Base-by-base conservation (phyloP, 257 asterid species). In the Rehmannia glutinosa region DNA sequence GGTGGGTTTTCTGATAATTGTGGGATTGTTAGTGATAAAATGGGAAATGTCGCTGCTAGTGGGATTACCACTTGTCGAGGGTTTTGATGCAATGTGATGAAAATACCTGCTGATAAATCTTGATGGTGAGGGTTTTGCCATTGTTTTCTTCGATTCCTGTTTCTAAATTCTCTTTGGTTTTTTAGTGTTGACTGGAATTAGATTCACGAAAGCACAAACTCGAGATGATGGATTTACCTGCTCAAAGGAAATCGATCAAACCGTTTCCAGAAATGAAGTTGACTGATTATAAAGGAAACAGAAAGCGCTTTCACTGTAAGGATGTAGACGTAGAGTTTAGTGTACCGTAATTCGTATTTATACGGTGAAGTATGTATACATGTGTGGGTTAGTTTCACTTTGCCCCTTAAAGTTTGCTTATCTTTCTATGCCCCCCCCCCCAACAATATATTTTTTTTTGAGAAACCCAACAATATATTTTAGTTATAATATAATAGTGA, bases 81-180 rank as follows among this genome's bases (percentile, higher is more conserved):
- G 59, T 72, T 93, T 86, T 46, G 88, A 77, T 21, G 83, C 73
- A 70, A 85, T 60, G 66, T 77, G 84, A 71, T 74, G 75, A 19
- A 85, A 71, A 54, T 72, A 78, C 65, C 77, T 76, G 62, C 76
- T 23, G 36, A 83, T 16, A 36, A 83, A 78, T 73, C 89, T 87
- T 50, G 96, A 83, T 45, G 87, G 77, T 19, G 87, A 80, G 64
- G 83, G 59, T 70, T 85, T 93, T 19, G 92, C 82, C 99, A 90
- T 93, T 71, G 66, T 62, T n/a, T n/a, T 20, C 33, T 11, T 17
- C 53, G 50, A 9, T 17, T 23, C 41, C 24, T 2, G 39, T 8
- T 54, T 6, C 45, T 68, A 15, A 21, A 36, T 24, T 52, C 9
- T 50, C 8, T 27, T 1, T 32, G 24, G 66, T 45, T 8, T 6